These are phyloP conservation scores for Mesotaenium endlicherianum DNA, from an alignment of 139 green algal species.

Conservation along the genomic window DNA sequence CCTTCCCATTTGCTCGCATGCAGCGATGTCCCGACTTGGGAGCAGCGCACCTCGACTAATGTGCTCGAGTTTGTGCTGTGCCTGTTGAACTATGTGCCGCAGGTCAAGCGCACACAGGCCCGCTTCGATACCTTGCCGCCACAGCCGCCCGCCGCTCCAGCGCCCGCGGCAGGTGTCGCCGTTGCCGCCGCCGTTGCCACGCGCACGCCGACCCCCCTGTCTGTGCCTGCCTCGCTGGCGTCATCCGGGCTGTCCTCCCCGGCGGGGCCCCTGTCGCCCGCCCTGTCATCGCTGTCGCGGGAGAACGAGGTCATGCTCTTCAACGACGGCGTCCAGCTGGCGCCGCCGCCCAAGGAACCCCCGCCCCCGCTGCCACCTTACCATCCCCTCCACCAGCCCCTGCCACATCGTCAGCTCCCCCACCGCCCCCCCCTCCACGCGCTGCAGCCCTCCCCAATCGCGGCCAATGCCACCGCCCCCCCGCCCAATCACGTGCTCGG, in stretches of 20 bases:
- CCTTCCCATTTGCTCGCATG: no score
- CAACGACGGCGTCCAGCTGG: conserved; percentile 2
- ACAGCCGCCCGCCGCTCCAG: not conserved
- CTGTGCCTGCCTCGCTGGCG: not conserved
- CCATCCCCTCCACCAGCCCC: not conserved
- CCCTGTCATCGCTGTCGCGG: not conserved
- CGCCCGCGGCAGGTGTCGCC: not conserved
- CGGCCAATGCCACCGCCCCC: not conserved
- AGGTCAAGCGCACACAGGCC: conserved; percentile 20
- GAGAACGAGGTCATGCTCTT: not conserved
- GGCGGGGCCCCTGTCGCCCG: not conserved
- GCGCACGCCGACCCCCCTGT: not conserved
- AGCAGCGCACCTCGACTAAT: not conserved
- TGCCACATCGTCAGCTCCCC: not conserved
- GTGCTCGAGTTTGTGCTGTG: no score
- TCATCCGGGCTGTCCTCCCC: conserved; percentile 14
- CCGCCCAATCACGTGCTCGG: not conserved
- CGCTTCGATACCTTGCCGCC: not conserved
- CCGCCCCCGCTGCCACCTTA: not conserved
- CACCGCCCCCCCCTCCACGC: not conserved
- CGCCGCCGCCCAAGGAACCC: not conserved
- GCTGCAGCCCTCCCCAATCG: not conserved
- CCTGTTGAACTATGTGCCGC: not conserved
- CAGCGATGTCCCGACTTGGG: not conserved
- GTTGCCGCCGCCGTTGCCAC: not conserved